phyloP scores from a whole-genome alignment of 2,329 filamentous ascomycete species.

The Botrytis fragariae region DNA sequence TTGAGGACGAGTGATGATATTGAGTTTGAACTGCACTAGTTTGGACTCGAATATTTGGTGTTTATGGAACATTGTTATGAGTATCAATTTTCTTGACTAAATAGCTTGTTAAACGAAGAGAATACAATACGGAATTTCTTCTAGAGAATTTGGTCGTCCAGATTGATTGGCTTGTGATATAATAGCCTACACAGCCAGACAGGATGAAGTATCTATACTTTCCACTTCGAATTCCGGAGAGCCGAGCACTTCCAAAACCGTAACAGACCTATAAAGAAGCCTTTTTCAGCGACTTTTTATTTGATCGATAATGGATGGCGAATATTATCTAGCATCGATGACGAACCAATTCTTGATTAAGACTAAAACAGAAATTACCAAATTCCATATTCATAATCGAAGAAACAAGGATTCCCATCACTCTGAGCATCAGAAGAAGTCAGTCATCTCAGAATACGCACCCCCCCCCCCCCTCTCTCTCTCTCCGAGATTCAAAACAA shows the following conservation, averaged over 20 bases:
- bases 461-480: not conserved
- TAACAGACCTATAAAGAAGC: not conserved
- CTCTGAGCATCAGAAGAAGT: not conserved
- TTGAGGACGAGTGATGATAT: not conserved
- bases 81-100: not conserved
- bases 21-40: not conserved
- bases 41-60: not conserved
- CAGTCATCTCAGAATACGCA: no score
- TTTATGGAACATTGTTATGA: not conserved
- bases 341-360: not conserved
- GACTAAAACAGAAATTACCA: not conserved
- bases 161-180: not conserved
- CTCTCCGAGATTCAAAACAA: not conserved
- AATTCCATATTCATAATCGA: not conserved
- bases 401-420: not conserved
- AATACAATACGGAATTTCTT: rapidly evolving
- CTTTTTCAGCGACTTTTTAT: not conserved
- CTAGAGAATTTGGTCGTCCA: not conserved
- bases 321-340: not conserved
- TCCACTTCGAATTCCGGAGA: not conserved
- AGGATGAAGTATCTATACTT: not conserved
- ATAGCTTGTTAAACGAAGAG: not conserved
- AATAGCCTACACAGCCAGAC: not conserved
- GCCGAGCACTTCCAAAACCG: not conserved
- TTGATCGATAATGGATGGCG: no score